phyloP scores from a whole-genome alignment of 495 filamentous ascomycete species.

The Penicillium dipodomyicola region DNA sequence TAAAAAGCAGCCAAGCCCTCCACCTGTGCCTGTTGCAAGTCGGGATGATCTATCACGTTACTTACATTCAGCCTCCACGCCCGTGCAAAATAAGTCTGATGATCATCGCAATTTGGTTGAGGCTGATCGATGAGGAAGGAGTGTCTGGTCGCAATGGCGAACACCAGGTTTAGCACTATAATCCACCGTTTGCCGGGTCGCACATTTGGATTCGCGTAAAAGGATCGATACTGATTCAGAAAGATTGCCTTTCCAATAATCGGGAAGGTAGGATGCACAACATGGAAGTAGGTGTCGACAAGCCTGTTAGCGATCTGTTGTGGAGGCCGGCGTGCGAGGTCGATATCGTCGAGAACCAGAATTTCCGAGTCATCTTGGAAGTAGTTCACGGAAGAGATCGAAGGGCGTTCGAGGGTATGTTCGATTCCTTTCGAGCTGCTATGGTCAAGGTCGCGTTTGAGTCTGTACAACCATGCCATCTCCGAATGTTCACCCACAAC shows the following conservation, averaged over 20 bases:
- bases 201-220: constrained; percentile 33
- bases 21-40: constrained; percentile 51
- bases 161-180: constrained; percentile 62
- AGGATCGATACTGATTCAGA: constrained; percentile 40
- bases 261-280: constrained; percentile 58
- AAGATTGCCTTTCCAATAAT: constrained; percentile 54
- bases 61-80: constrained; percentile 56
- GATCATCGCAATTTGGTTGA: constrained; percentile 40
- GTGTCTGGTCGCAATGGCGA: constrained; percentile 59
- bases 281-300: constrained; percentile 53
- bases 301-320: constrained; percentile 52
- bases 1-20: constrained; percentile 52
- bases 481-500: constrained; percentile 65
- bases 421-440: constrained; percentile 10
- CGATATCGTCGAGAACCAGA: constrained; percentile 39
- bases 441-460: constrained; percentile 40
- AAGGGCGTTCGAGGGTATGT: constrained; percentile 19
- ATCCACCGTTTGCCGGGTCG: constrained; percentile 52
- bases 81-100: constrained; percentile 56
- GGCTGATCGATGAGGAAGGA: constrained; percentile 39
- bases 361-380: constrained; percentile 56
- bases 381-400: constrained; percentile 48
- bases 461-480: constrained; percentile 57
- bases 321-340: constrained; percentile 49
- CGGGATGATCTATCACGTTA: constrained; percentile 49